Evolutionary conservation across 306 rosid genomes (phyloP).

Genomic region (Cercis canadensis): DNA sequence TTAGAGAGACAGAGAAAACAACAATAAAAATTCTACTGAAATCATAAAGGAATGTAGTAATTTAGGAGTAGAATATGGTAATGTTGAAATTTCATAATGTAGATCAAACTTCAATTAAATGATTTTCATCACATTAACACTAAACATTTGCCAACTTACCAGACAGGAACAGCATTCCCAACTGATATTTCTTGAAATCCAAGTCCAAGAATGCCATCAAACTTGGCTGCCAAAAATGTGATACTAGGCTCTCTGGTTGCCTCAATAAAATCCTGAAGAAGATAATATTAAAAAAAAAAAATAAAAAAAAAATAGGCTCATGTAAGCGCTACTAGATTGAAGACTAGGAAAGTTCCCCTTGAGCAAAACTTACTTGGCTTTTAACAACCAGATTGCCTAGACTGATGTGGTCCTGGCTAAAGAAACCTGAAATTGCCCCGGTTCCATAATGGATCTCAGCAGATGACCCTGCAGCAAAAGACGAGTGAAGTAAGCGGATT

Average conservation of each 20-base stretch:
- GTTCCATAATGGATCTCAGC: slow-evolving; percentile 57
- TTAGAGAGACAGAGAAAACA: slow-evolving; percentile 10
- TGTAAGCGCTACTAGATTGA: not conserved
- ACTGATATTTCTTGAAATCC: slow-evolving; percentile 53
- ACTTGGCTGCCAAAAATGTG: slow-evolving; percentile 49
- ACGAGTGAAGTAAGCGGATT: not conserved
- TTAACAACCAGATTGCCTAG: slow-evolving; percentile 43
- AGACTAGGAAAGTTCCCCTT: not conserved
- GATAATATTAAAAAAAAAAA: not conserved
- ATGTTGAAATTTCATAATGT: not conserved
- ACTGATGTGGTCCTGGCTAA: slow-evolving; percentile 43
- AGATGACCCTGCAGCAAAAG: slow-evolving; percentile 41
- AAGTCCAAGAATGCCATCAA: slow-evolving; percentile 45
- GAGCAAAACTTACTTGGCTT: slow-evolving; percentile 38
- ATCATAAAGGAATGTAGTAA: not conserved
- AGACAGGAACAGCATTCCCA: slow-evolving; percentile 49
- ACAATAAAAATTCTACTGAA: not conserved
- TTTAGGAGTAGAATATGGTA: not conserved
- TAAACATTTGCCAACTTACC: slow-evolving; percentile 41
- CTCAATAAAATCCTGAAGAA: slow-evolving; percentile 52
- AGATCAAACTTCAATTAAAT: slow-evolving; percentile 8
- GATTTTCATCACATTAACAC: slow-evolving; percentile 4
- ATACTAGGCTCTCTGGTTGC: slow-evolving; percentile 55
- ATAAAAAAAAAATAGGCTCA: not conserved
- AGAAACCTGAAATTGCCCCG: slow-evolving; percentile 54